Conservation (phyloP, 2,329 filamentous ascomycete species). For the Thermothelomyces thermophilus region DNA sequence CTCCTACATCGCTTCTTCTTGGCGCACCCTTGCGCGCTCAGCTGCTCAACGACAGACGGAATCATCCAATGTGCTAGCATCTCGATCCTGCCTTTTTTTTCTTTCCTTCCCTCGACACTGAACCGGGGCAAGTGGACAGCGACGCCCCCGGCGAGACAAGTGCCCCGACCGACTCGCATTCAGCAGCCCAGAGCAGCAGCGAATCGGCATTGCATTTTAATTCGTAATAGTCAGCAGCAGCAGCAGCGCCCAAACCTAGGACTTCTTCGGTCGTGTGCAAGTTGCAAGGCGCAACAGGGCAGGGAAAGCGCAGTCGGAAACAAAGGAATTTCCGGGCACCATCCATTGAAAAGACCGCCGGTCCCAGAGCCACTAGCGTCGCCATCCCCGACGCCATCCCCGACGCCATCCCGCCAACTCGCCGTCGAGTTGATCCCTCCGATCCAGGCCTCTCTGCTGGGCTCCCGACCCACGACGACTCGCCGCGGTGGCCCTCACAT, state of each 20-base stretch:
- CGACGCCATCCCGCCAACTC: constrained; percentile 8
- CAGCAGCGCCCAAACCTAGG: not conserved
- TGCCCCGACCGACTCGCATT: not conserved
- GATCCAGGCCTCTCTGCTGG: constrained; percentile 13
- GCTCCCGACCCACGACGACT: constrained; percentile 9
- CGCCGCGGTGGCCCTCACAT: constrained; percentile 28
- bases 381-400: constrained; percentile 8
- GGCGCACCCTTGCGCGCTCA: constrained; percentile 13
- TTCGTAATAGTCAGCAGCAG: not conserved
- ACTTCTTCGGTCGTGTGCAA: not conserved
- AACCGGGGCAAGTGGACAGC: not conserved
- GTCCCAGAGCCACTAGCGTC: not conserved
- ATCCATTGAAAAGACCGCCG: not conserved
- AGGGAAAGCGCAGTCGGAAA: not conserved
- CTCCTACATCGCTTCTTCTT: constrained; percentile 17
- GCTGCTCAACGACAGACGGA: constrained; percentile 2
- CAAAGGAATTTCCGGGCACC: not conserved
- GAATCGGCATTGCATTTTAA: not conserved
- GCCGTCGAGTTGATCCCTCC: constrained; percentile 3
- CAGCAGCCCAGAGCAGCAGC: not conserved
- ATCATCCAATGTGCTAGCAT: constrained; percentile 2
- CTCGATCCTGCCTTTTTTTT: constrained; percentile 1
- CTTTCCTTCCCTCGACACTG: not conserved
- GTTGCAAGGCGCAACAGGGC: not conserved
- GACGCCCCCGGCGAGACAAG: not conserved